phyloP scores from a whole-genome alignment of 495 filamentous ascomycete species.

The Amniculicola lignicola region DNA sequence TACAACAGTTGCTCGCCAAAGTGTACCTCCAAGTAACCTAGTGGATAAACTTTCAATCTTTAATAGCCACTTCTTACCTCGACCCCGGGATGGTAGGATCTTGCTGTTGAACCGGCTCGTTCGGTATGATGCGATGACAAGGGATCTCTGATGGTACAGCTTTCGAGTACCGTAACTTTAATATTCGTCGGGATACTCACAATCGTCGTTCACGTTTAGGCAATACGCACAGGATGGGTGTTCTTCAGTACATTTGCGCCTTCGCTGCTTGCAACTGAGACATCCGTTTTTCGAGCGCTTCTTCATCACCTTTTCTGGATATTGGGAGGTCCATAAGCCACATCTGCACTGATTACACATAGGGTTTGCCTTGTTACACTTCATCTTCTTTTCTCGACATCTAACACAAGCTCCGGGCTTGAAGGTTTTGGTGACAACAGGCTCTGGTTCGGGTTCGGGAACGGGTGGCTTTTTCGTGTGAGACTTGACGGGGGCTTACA shows the following conservation, averaged over 20 bases:
- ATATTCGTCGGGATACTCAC: conserved; percentile 11
- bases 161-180: too few relatives aligned
- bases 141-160: too few relatives aligned
- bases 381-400: conserved; percentile 21
- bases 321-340: conserved; percentile 15
- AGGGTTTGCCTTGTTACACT: conserved; percentile 23
- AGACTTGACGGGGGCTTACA: background rate
- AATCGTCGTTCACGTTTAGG: conserved; percentile 20
- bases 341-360: conserved; percentile 14
- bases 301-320: background rate
- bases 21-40: too few relatives aligned
- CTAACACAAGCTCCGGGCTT: conserved; percentile 13
- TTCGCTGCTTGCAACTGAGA: conserved; percentile 2
- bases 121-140: too few relatives aligned
- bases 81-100: too few relatives aligned
- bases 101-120: too few relatives aligned
- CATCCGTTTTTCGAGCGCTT: conserved; percentile 23
- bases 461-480: background rate
- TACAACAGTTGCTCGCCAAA: too few relatives aligned
- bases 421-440: background rate
- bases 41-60: too few relatives aligned
- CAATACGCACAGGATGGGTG: conserved; percentile 16
- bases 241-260: conserved; percentile 20
- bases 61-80: too few relatives aligned
- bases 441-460: background rate